These are phyloP conservation scores for Delonix regia DNA, from an alignment of 306 rosid genomes.

Conservation along the genomic window DNA sequence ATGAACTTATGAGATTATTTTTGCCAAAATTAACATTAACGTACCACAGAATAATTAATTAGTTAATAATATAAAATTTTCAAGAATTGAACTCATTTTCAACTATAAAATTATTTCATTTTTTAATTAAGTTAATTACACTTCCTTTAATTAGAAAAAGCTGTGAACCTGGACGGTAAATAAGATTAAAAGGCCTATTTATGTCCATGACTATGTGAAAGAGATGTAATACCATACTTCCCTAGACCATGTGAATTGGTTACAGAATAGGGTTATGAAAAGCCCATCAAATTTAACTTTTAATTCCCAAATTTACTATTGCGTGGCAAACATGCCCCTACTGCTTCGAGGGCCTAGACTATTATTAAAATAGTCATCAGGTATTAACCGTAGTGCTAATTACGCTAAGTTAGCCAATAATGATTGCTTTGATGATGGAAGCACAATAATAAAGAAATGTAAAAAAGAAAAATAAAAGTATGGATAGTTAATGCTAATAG, in stretches of 20 bases:
- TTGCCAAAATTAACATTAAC: too few species aligned
- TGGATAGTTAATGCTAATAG: slow-evolving; percentile 51
- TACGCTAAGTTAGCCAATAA: slow-evolving; percentile 44
- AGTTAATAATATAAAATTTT: too few species aligned
- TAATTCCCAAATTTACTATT: slow-evolving; percentile 35
- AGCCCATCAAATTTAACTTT: background rate
- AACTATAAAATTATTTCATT: too few species aligned
- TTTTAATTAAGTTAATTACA: background rate
- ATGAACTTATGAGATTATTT: too few species aligned
- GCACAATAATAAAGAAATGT: slow-evolving; percentile 43
- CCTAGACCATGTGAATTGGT: slow-evolving; percentile 28
- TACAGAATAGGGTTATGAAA: slow-evolving; percentile 35
- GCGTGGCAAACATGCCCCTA: slow-evolving; percentile 41
- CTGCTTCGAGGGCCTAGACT: slow-evolving; percentile 31
- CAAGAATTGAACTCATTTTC: too few species aligned
- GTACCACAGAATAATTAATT: too few species aligned
- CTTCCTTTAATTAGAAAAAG: background rate
- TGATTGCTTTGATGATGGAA: slow-evolving; percentile 52
- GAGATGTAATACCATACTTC: slow-evolving; percentile 46
- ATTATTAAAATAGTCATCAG: background rate
- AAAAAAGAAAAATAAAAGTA: slow-evolving; percentile 34
- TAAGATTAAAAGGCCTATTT: slow-evolving; percentile 8
- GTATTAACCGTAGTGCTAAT: slow-evolving; percentile 47
- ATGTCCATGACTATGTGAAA: slow-evolving; percentile 38
- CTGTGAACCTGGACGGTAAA: background rate